These are phyloP conservation scores for Pharus latifolius DNA, from an alignment of 176 grass and related monocot species.

Conservation along the genomic window DNA sequence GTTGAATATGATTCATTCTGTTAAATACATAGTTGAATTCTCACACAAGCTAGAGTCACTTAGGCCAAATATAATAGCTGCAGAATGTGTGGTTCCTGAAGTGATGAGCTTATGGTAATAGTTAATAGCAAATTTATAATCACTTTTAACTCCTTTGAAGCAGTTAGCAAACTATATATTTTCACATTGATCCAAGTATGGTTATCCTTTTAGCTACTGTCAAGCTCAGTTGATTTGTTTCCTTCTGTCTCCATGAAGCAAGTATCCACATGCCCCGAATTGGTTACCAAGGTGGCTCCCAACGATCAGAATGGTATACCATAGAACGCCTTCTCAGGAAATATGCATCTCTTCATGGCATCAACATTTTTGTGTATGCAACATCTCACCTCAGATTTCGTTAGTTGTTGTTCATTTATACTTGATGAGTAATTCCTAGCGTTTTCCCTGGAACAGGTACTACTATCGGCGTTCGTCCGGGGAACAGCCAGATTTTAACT, in stretches of 20 bases:
- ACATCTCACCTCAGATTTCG: background rate
- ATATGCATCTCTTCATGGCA: conserved; percentile 60
- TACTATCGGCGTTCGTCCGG: conserved; percentile 42
- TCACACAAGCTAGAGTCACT: background rate
- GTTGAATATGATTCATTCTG: background rate
- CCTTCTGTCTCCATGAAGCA: conserved; percentile 35
- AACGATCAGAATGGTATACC: conserved; percentile 86
- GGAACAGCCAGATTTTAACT: background rate
- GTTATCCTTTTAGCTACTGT: conserved; percentile 3
- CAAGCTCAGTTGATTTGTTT: background rate
- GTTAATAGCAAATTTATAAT: background rate
- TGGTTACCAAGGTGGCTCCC: conserved; percentile 66
- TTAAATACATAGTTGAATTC: background rate
- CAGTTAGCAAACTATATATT: background rate
- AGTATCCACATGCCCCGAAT: conserved; percentile 92
- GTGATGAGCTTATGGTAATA: background rate
- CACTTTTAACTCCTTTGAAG: background rate
- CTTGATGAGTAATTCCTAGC: background rate
- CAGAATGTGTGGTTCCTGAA: background rate
- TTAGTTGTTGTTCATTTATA: conserved; percentile 4
- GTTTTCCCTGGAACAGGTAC: conserved; percentile 42
- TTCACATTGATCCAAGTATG: background rate
- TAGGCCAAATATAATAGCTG: background rate
- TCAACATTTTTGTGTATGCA: conserved; percentile 77
- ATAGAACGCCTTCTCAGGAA: conserved; percentile 86